Percentiles rank a stretch among this genome's conserved stretches.
Conservation (phyloP, 306 rosid genomes). For the Sesbania bispinosa region DNA sequence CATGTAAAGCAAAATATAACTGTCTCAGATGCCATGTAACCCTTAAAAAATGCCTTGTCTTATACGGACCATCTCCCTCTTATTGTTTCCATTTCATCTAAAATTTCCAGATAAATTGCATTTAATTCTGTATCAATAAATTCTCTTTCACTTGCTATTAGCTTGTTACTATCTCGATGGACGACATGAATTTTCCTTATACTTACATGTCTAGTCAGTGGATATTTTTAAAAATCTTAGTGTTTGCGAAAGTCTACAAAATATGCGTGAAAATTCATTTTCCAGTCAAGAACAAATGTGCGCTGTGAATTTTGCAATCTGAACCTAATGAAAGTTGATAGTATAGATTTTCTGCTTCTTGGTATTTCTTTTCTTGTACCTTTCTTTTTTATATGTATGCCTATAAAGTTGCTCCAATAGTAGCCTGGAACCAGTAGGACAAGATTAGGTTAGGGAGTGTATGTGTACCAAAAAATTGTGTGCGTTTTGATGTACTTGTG, state of each 20-base stretch:
- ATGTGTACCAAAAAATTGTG: background rate
- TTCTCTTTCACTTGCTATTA: background rate
- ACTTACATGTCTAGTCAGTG: background rate
- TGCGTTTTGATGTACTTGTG: background rate
- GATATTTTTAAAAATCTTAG: background rate
- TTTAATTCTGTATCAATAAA: background rate
- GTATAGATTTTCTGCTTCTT: background rate
- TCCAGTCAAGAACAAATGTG: background rate
- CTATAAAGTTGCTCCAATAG: background rate
- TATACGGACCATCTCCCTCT: background rate
- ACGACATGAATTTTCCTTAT: background rate
- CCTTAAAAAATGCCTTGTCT: background rate
- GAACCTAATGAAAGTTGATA: background rate
- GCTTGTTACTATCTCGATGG: background rate
- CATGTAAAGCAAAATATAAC: background rate
- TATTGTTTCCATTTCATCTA: background rate
- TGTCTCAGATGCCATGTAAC: background rate
- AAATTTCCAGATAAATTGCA: background rate
- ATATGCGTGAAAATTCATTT: background rate
- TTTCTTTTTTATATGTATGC: background rate
- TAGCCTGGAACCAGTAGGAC: background rate
- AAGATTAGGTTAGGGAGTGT: background rate
- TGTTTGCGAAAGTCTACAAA: background rate
- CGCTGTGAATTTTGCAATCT: conserved; percentile 5
- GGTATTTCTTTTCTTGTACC: background rate